Base-by-base conservation (phyloP, 129 eudicot species). In the Deinandra increscens region DNA sequence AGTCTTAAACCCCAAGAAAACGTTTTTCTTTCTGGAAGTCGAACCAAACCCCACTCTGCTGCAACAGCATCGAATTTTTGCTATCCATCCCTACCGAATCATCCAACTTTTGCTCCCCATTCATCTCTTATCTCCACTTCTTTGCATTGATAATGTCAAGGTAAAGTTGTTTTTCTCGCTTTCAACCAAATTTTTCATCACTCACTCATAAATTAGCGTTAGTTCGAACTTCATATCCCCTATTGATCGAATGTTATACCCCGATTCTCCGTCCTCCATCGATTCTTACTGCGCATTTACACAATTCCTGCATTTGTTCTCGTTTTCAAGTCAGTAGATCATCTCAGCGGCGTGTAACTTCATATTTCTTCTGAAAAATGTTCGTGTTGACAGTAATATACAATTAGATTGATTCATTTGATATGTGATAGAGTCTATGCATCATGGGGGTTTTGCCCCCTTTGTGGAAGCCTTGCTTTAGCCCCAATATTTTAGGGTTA, bases 1-100 rank as follows among this genome's bases (percentile, higher is more conserved):
- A n/a, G 31, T 26, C 31, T 26, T 26, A 72, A 72, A 45, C 76
- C 76, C 76, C 69, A 60, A 72, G 23, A 36, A 60, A 68, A 72
- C 62, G 68, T 60, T 72, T 60, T 72, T 72, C 60, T 34, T 60
- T 60, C 4, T 34, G 20, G 60, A 60, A 72, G 69, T 72, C 22
- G 65, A 20, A 56, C 43, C 43, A 18, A 14, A 54, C 42, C 14
- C 66, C 63, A 69, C 17, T 37, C 50, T 49, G 70, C 50, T 49
- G 70, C 53, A 63, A 39, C 12, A 60, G 14, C 48, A 45, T 72
- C 61, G 68, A 60, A 9, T 6, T 26, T 41, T 74, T 62, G 18
- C 63, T 20, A 19, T 50, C 33, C 12, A 19, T 50, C 33, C 12
- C 5, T 43, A 39, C 13, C n/a, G 33, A 19, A 49, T 75, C 59